These are phyloP conservation scores for Salix purpurea DNA, from an alignment of 345 rosid species.

Conservation along the genomic window DNA sequence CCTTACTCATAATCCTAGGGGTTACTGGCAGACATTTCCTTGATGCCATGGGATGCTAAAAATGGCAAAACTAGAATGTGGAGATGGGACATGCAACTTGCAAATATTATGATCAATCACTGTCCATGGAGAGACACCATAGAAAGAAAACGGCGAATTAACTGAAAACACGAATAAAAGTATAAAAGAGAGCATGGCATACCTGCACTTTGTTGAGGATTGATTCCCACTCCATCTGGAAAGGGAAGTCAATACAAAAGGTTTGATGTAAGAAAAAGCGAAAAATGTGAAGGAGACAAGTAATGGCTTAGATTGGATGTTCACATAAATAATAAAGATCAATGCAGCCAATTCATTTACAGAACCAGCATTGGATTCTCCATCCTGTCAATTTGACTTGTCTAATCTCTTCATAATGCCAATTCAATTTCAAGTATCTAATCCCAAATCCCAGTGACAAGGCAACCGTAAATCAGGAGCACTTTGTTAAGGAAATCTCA, in stretches of 20 bases:
- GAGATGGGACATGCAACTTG: not conserved
- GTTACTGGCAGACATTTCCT: not conserved
- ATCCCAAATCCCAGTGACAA: not conserved
- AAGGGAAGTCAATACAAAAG: constrained; percentile 5
- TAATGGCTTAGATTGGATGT: not conserved
- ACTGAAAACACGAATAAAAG: not conserved
- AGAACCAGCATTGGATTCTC: not conserved
- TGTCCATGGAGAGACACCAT: not conserved
- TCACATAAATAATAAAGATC: not conserved
- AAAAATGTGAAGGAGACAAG: not conserved
- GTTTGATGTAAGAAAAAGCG: not conserved
- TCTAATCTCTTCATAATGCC: not conserved
- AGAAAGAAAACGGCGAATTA: not conserved
- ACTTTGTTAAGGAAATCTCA: not conserved
- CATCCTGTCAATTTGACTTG: not conserved
- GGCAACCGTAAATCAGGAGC: not conserved
- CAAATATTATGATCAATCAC: not conserved
- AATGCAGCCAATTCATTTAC: not conserved
- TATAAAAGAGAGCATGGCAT: not conserved
- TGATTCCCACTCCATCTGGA: constrained; percentile 96
- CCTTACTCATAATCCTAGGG: not conserved
- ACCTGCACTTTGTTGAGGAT: constrained; percentile 99
- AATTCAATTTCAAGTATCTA: not conserved
- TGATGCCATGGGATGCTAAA: not conserved
- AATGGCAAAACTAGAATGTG: not conserved